Conservation (phyloP, 2,329 filamentous ascomycete genomes). For the Paracoccidioides brasiliensis region DNA sequence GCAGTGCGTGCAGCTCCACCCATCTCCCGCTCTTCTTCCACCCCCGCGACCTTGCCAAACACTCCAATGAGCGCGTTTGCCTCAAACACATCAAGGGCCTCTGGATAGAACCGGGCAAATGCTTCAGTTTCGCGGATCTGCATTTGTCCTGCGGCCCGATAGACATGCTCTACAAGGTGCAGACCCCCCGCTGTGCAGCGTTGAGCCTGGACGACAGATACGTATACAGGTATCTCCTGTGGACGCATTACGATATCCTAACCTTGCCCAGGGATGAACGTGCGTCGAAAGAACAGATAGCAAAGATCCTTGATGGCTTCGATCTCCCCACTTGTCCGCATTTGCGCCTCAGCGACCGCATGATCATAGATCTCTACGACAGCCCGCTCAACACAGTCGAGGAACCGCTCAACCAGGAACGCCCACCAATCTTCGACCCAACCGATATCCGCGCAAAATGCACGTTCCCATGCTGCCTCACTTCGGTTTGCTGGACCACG, state of each 20-base stretch:
- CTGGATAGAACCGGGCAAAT: constrained; percentile 5
- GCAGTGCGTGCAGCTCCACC: constrained; percentile 3
- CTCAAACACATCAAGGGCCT: neutral
- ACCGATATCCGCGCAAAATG: constrained; percentile 4
- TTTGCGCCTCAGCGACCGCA: constrained; percentile 3
- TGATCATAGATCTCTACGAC: constrained; percentile 3
- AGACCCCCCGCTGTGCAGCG: neutral
- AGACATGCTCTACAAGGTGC: neutral
- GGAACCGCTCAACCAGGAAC: neutral
- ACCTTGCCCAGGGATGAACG: constrained; percentile 4
- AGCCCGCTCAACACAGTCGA: neutral
- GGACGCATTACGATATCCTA: constrained; percentile 5
- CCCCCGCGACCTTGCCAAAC: neutral
- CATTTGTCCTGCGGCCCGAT: no score
- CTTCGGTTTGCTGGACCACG: constrained; percentile 3
- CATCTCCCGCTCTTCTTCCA: constrained; percentile 4
- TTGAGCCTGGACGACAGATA: neutral
- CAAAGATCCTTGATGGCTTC: constrained; percentile 5
- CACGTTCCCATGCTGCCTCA: constrained; percentile 6
- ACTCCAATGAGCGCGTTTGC: constrained; percentile 2
- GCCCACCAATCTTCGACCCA: neutral
- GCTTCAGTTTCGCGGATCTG: constrained; percentile 6
- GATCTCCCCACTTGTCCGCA: constrained; percentile 9
- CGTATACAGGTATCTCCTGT: neutral
- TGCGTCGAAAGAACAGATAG: constrained; percentile 5